Base-by-base conservation (phyloP, 108 stramenopile genomes). In the Craspedostauros australis region DNA sequence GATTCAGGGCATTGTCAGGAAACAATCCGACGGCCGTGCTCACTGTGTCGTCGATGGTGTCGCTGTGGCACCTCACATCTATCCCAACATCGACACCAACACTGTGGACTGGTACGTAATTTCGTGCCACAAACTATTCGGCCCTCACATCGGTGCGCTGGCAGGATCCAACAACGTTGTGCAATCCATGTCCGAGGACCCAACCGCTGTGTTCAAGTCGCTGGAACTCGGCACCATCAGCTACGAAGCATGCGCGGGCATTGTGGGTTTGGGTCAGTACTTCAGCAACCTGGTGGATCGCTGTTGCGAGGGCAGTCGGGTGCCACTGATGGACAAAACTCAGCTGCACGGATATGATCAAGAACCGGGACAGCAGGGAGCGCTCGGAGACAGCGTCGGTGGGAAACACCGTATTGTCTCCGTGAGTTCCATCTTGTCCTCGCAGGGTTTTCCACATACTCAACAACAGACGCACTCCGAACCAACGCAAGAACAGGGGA, bases 41-140 rank as follows among this genome's bases (percentile, higher is more conserved):
- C 70, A 70, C 30, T 57, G 86, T 11, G 70, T 88, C 0, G 82
- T 88, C 0, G 91, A 93, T 59, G 91, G 87, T 15, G 91, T 93
- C 14, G 91, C 91, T 3, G 82, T 83, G 21, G 72, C 73, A 12
- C 87, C 91, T 12, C 91, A 93, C 48, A 22, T 70, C 14, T 79
- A 54, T 54, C 66, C 66, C 14, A 57, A 43, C 11, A 26, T 53
- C 20, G 51, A 66, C 50, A 34, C 38, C 9, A 23, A 16, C 4
- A 32, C 46, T 5, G 83, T 77, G 4, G 89, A 91, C 48, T 88
- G 73, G 72, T 88, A 92, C 60, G 82, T 81, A 5, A 73, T 86
- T 2, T 84, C 82, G 12, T 66, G 72, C 37, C 86, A 88, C 44
- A 88, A 93, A 58, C 14, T 88, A 22, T 88, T 88, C 70, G 86